A percentile compares a stretch with the other conserved stretches of the same genome.
Evolutionary conservation across 148 eudicot genomes (phyloP).

Genomic region (Rhododendron henanense): DNA sequence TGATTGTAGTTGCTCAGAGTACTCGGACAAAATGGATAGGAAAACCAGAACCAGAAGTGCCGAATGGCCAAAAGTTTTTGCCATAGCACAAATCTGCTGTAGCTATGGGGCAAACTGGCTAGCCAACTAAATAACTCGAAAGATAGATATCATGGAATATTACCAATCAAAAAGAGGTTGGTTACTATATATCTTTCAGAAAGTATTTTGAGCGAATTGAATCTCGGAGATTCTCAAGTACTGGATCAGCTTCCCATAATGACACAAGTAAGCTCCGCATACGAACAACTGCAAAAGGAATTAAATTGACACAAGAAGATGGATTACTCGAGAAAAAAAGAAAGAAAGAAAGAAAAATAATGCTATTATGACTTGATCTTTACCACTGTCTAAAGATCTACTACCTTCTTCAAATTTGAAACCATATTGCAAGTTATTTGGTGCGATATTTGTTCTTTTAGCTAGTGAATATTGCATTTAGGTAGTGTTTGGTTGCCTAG

Average conservation of each 20-base stretch:
- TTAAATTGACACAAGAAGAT: background rate
- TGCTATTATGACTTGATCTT: background rate
- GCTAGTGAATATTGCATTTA: background rate
- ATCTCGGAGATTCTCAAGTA: background rate
- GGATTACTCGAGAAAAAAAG: background rate
- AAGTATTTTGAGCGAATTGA: background rate
- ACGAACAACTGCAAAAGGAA: background rate
- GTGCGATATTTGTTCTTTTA: background rate
- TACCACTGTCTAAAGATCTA: background rate
- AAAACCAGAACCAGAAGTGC: constrained; percentile 26
- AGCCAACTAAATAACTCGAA: background rate
- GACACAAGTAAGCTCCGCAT: background rate
- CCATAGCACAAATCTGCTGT: constrained; percentile 24
- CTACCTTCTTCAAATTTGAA: background rate
- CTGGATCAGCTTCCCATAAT: background rate
- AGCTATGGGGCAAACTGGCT: background rate
- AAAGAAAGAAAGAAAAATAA: background rate
- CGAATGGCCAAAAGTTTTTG: constrained; percentile 6
- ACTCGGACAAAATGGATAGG: constrained; percentile 19
- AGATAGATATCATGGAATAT: background rate
- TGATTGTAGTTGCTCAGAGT: constrained; percentile 43
- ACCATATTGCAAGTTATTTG: background rate
- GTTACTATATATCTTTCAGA: background rate
- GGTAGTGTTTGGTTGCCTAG: background rate
- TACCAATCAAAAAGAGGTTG: background rate